phyloP scores from a whole-genome alignment of 805 yeast genomes.

The Candida incommunis region DNA sequence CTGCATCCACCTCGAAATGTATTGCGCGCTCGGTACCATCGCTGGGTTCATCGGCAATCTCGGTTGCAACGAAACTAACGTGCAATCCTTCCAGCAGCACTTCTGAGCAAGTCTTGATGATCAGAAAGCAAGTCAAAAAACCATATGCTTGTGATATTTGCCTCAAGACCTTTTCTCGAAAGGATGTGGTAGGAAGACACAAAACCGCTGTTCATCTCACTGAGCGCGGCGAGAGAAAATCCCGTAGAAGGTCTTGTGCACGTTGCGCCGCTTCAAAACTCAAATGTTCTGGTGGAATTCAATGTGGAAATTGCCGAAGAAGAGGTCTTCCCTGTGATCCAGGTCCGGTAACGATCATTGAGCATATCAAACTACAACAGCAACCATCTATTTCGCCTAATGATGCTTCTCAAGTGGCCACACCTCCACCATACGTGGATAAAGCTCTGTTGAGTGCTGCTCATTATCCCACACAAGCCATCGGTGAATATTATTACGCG shows the following conservation, averaged over 20 bases:
- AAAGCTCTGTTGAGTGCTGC: no score
- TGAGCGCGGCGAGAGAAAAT: neutral
- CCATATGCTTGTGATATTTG: constrained; percentile 7
- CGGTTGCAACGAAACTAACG: neutral
- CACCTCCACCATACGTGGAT: no score
- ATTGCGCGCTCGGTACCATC: neutral
- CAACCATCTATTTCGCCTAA: neutral
- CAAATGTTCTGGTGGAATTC: constrained; percentile 13
- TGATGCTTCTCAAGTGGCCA: no score
- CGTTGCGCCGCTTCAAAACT: constrained; percentile 9
- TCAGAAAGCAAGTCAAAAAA: neutral
- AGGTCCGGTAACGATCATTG: constrained; percentile 4
- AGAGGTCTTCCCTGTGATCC: constrained; percentile 9
- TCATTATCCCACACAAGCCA: no score
- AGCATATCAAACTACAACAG: neutral
- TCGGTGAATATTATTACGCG: no score
- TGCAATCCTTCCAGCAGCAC: neutral
- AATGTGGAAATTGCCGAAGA: constrained; percentile 12
- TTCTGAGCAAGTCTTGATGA: neutral
- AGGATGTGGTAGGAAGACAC: constrained; percentile 9
- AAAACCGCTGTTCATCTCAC: constrained; percentile 7
- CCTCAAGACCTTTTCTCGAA: constrained; percentile 6
- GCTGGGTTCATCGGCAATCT: neutral
- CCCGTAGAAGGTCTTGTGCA: constrained; percentile 6
- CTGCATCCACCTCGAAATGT: neutral